Base-by-base conservation (phyloP, 345 rosid genomes). In the Orychophragmus violaceus region DNA sequence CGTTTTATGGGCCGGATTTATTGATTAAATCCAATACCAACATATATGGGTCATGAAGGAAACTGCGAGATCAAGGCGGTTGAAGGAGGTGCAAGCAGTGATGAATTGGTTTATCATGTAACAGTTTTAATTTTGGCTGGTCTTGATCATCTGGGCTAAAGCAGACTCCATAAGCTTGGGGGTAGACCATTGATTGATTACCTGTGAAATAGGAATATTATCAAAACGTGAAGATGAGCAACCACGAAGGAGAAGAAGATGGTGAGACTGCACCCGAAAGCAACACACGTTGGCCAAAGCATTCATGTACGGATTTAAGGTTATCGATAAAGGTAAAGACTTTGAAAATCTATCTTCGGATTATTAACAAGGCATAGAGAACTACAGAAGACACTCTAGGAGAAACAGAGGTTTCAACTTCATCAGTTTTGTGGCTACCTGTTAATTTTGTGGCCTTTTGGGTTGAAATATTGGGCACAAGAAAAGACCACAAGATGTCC, bases 71-170 rank as follows among this genome's bases (percentile, higher is more conserved):
- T 83, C 78, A 18, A 78, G 19, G 42, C 71, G 71, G 14, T 63
- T 24, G 19, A 71, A 67, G 42, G 77, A 18, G 18, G 82, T 57
- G 66, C 84, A 82, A 3, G 82, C 79, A 36, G 81, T 72, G 64
- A 86, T 74, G 77, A 88, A 83, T 64, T 91, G 96, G 80, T 88
- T 91, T 66, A 72, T 52, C 8, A 76, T 73, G 76, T 66, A 79
- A 71, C 82, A 81, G 61, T 91, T 83, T 68, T 85, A 86, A 71
- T 63, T 78, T n/a, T 76, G 78, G 59, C 74, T 56, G 67, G 57
- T 72, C 76, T 86, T 88, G 71, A 85, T 37, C 93, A 88, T 81
- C 78, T 72, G 45, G 42, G 89, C 84, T 65, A 79, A 83, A 45
- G 71, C 33, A 27, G 80, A 68, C 50, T 86, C 86, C 8, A 86